These are phyloP conservation scores for Zymoseptoria crescenta DNA, from an alignment of 2,329 filamentous ascomycete genomes.

Conservation along the genomic window DNA sequence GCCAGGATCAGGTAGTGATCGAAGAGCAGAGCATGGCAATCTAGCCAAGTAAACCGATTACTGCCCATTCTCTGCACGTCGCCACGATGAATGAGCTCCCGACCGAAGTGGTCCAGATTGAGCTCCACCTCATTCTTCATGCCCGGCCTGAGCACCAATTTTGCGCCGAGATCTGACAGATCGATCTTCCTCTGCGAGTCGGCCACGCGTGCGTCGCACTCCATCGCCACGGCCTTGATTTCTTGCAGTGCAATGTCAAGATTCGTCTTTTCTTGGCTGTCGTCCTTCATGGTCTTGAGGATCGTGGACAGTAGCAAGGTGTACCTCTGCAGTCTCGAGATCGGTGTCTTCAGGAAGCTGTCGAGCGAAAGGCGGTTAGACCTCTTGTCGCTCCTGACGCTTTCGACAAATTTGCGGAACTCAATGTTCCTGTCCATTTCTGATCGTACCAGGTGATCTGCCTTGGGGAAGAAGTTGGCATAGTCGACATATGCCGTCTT, in stretches of 20 bases:
- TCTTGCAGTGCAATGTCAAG: constrained; percentile 79
- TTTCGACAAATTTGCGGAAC: constrained; percentile 79
- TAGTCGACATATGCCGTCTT: constrained; percentile 85
- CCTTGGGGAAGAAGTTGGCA: constrained; percentile 76
- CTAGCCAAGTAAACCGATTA: constrained; percentile 85
- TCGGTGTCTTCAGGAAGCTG: constrained; percentile 86
- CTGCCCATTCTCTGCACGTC: constrained; percentile 83
- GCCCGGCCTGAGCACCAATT: constrained; percentile 75
- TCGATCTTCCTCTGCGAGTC: constrained; percentile 89
- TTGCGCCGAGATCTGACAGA: constrained; percentile 73
- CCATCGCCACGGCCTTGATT: constrained; percentile 78
- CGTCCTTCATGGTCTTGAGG: constrained; percentile 70
- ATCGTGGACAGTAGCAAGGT: constrained; percentile 75
- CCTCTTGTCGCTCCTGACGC: constrained; percentile 66
- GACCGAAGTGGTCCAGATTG: constrained; percentile 87
- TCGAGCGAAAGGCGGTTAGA: constrained; percentile 86
- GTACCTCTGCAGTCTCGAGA: constrained; percentile 87
- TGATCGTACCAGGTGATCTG: constrained; percentile 72
- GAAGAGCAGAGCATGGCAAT: constrained; percentile 87
- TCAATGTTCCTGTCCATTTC: constrained; percentile 78
- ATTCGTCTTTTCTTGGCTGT: constrained; percentile 85
- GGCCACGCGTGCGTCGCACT: constrained; percentile 86
- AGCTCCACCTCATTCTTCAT: constrained; percentile 77
- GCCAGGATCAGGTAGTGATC: constrained; percentile 94
- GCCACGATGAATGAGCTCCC: constrained; percentile 80